phyloP scores from a whole-genome alignment of 2,329 filamentous ascomycete genomes.

The Alternaria arborescens region DNA sequence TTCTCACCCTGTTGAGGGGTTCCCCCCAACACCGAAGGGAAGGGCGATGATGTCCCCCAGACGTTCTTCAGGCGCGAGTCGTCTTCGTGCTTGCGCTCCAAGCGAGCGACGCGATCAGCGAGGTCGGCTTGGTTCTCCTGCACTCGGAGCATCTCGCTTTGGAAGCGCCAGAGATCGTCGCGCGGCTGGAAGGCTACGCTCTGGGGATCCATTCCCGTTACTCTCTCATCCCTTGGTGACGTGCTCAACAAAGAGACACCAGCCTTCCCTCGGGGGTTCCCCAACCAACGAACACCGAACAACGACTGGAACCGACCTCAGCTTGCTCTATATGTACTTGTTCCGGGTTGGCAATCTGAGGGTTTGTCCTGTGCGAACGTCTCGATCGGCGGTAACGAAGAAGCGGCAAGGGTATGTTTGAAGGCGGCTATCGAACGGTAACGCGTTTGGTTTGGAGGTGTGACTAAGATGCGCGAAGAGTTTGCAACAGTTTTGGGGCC shows the following conservation, averaged over 20 bases:
- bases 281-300: constrained; percentile 21
- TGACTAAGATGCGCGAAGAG: not conserved
- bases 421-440: not conserved
- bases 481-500: not conserved
- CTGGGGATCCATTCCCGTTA: constrained; percentile 67
- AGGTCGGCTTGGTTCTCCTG: constrained; percentile 69
- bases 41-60: constrained; percentile 85
- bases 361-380: constrained; percentile 2
- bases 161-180: constrained; percentile 71
- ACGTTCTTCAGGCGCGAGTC: constrained; percentile 78
- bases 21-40: constrained; percentile 82
- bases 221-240: constrained; percentile 42
- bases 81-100: constrained; percentile 70
- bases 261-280: constrained; percentile 22
- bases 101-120: constrained; percentile 66
- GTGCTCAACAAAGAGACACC: constrained; percentile 34
- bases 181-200: constrained; percentile 68
- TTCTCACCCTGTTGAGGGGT: constrained; percentile 84
- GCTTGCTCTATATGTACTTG: not conserved
- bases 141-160: constrained; percentile 68
- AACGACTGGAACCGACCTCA: constrained; percentile 19
- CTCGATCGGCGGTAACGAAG: constrained; percentile 2
- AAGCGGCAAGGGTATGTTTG: not conserved
- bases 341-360: not conserved
- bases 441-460: not conserved